phyloP scores from a whole-genome alignment of 768 basidiomycete genomes.

The Panaeolus papilionaceus region DNA sequence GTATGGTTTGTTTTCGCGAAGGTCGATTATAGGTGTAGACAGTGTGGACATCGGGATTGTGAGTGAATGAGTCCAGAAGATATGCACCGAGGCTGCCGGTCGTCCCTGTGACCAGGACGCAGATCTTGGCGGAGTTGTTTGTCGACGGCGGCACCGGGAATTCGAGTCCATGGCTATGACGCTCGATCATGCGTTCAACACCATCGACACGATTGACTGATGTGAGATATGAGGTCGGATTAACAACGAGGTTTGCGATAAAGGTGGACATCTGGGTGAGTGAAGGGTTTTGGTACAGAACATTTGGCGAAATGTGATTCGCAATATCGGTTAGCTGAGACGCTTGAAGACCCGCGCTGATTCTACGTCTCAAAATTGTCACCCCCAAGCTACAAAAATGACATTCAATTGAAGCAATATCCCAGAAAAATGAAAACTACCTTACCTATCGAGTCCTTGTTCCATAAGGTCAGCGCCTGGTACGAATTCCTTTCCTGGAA shows the following conservation, averaged over 20 bases:
- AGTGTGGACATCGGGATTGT: conserved; percentile 26
- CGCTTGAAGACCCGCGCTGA: conserved; percentile 27
- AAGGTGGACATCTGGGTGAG: conserved; percentile 27
- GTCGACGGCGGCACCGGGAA: conserved; percentile 19
- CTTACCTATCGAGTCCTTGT: conserved; percentile 31
- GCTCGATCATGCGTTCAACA: conserved; percentile 29
- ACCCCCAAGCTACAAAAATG: conserved; percentile 26
- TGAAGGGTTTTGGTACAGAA: conserved; percentile 29
- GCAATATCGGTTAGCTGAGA: not conserved
- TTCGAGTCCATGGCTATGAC: conserved; percentile 20
- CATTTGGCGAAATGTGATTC: conserved; percentile 23
- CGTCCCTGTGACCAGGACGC: conserved; percentile 46
- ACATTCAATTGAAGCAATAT: no score
- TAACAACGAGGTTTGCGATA: conserved; percentile 23
- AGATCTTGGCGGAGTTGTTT: not conserved
- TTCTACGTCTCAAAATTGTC: conserved; percentile 29
- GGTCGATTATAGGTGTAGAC: conserved; percentile 42
- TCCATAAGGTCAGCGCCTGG: conserved; percentile 27
- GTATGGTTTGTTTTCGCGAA: conserved; percentile 21
- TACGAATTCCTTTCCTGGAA: conserved; percentile 13
- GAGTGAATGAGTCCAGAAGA: conserved; percentile 37
- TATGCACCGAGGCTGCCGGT: conserved; percentile 49
- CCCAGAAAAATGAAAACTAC: no score
- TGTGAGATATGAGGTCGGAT: conserved; percentile 21
- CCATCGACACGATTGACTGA: conserved; percentile 23